A percentile compares a stretch with the other conserved stretches of the same genome.
These are phyloP conservation scores for Lolium perenne DNA, from an alignment of 176 grass and related monocot genomes.

Conservation along the genomic window DNA sequence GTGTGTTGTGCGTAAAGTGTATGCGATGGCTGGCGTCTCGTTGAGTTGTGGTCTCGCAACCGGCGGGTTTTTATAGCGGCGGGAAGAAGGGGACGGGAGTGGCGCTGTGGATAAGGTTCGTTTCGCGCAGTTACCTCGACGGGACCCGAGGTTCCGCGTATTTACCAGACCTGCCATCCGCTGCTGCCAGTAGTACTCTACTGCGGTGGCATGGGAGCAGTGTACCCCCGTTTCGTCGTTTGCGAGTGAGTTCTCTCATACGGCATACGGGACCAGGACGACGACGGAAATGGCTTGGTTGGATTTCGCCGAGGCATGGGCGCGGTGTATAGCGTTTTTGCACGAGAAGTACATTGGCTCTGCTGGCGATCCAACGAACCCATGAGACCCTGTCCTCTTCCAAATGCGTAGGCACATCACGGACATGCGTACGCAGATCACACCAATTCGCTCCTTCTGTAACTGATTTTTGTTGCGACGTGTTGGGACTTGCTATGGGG, in stretches of 20 bases:
- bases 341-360: background rate
- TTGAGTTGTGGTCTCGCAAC: conserved; percentile 24
- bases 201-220: background rate
- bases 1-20: background rate
- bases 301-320: conserved; percentile 33
- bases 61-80: conserved; percentile 53
- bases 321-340: background rate
- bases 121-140: conserved; percentile 12
- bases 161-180: conserved; percentile 38
- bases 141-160: background rate
- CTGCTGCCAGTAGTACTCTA: background rate
- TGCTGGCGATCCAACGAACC: conserved; percentile 2
- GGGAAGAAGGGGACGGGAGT: background rate
- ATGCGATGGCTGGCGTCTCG: background rate
- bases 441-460: background rate
- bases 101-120: conserved; percentile 70
- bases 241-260: background rate
- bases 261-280: background rate
- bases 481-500: too few relatives aligned
- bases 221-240: background rate
- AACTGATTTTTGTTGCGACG: too few relatives aligned
- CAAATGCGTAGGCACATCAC: background rate
- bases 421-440: background rate
- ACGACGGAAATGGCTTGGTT: background rate
- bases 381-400: background rate